Evolutionary conservation across 2,329 filamentous ascomycete species (phyloP), one percentile per base, ranked within the genome.

Genomic region (Cyphellophora attinorum): DNA sequence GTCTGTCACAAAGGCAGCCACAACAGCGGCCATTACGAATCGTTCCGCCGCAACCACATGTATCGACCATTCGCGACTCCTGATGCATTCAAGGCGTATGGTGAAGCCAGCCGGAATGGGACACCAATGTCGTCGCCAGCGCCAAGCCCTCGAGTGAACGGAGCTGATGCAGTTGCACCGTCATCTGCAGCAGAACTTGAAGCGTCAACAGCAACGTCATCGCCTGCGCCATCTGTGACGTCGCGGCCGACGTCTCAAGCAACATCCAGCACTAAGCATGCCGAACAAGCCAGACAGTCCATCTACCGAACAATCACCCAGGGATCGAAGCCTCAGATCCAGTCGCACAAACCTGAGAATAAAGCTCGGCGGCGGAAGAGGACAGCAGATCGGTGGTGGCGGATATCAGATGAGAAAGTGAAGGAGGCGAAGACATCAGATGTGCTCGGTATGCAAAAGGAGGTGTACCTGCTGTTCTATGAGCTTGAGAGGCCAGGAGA

Each of bases 391-490:
- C 77, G 81, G 27, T 98, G 91, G 91, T 98, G 91, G 91, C 77
- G 91, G 21, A 93, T 98, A 46, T 95, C 88, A 46, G 91, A 98
- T 56, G 91, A 98, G 47, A 94, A 93, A 60, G 76, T 96, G 51
- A 91, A 89, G 54, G 89, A 96, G 60, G 81, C 85, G 47, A 94
- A 88, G 65, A 96, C 88, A 5, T 76, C 72, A 35, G 91, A 98
- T 48, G 85, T 98, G 5, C 59, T 98, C 38, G 76, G 78, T 5
- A 94, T 95, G 86, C 86, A 95, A 60, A 81, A 80, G 51, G 91
- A 98, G 59, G 89, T 96, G 1, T 98, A 98, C 57, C 64, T 98
- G 54, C 60, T 98, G 33, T 98, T 98, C 58, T 98, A 98, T 59
- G 89, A 96, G 65, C 64, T 93, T 49, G 82, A 89, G 45, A 68